A percentile compares a stretch with the other conserved stretches of the same genome.
Conservation (phyloP, 2,329 filamentous ascomycete species). For the Verticillium isaacii region DNA sequence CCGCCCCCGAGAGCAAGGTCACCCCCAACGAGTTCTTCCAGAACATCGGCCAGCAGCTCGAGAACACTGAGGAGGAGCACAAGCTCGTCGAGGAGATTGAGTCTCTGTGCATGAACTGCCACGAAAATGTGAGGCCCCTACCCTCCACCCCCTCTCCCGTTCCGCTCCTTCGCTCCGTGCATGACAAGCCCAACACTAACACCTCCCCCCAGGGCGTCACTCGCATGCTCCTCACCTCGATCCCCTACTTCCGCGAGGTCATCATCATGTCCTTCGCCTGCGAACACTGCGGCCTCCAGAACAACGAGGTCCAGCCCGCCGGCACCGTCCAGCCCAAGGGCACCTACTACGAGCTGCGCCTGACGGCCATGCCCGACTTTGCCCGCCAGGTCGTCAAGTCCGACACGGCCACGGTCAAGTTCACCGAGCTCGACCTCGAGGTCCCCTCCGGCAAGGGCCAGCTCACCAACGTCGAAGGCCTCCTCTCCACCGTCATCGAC, state of each 20-base stretch:
- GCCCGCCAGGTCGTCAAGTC: conserved; percentile 88
- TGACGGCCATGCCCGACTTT: conserved; percentile 70
- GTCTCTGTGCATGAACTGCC: conserved; percentile 83
- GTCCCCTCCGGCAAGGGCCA: conserved; percentile 88
- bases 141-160: neutral
- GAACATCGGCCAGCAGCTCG: conserved; percentile 57
- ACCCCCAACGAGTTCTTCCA: conserved; percentile 53
- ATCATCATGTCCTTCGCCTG: conserved; percentile 97
- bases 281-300: conserved; percentile 81
- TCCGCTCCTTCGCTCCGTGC: neutral
- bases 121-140: conserved; percentile 57
- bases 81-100: conserved; percentile 65
- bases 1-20: conserved; percentile 31
- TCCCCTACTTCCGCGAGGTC: conserved; percentile 96
- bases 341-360: conserved; percentile 73
- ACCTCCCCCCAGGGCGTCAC: conserved; percentile 70
- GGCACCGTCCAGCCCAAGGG: conserved; percentile 89
- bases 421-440: conserved; percentile 90
- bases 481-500: conserved; percentile 71
- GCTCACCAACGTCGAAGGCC: conserved; percentile 88
- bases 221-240: conserved; percentile 80
- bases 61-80: conserved; percentile 41
- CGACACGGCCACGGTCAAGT: conserved; percentile 77
- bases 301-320: conserved; percentile 91
- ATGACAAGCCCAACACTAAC: conserved; percentile 6